Base-by-base conservation (phyloP, 2,329 filamentous ascomycete species). In the Trichoderma polysporum region DNA sequence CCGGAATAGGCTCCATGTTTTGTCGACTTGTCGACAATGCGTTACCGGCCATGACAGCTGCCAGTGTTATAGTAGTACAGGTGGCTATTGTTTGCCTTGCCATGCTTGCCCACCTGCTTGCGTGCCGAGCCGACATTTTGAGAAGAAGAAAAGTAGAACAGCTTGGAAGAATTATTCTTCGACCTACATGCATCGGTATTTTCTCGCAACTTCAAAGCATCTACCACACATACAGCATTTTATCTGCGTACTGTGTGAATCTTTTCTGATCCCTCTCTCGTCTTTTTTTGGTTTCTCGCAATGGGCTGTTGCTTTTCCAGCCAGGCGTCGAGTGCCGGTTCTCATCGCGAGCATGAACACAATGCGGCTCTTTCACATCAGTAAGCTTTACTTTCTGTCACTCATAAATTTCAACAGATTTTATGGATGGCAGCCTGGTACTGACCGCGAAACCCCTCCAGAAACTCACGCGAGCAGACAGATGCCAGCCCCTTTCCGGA, bases 261-360 rank as follows among this genome's bases (percentile, higher is more conserved):
- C 22, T 2, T 15, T 27, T 27, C 13, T 27, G 12, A 13, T 19
- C 10, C 5, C n/a, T 6, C 13, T 27, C 15, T 12, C 25, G 4
- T 5, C 12, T 27, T 50, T 22, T 27, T 50, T 4, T 31, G 12
- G 1, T 25, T 5, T 35, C 29, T 39, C 41, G 54, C 19, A 58
- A 68, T 68, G 66, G 66, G 66, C 49, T 68, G 59, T 41, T 68
- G 66, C 60, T 58, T 59, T 41, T 68, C 66, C 60, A 58, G 59
- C 2, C 50, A 64, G 33, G 61, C 66, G 19, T 64, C 59, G 17
- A 52, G 25, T 37, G 41, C 66, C 41, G 47, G 49, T 10, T 50
- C 66, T n/a, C 45, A 37, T 5, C 2, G 13, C 4, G 53, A 63
- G 25, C 54, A 31, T n/a, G 41, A 35, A 35, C 52, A 27, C 4